These are phyloP conservation scores for Aureobasidium musti DNA, from an alignment of 2,329 filamentous ascomycete genomes.

Conservation along the genomic window DNA sequence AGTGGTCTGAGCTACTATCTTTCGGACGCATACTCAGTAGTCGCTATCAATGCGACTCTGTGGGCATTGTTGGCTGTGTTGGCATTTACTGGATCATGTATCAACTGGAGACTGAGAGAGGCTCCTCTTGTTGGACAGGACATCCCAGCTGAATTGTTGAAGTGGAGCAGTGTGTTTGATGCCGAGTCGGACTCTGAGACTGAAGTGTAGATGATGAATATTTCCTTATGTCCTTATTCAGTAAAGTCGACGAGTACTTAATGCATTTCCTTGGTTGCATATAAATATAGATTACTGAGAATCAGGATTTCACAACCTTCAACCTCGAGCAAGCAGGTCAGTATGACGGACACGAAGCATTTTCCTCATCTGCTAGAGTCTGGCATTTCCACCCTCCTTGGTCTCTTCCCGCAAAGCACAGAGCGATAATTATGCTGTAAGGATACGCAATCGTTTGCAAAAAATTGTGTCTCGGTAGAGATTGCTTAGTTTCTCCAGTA, in stretches of 20 bases:
- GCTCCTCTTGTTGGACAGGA: conserved; percentile 50
- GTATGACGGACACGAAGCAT: too few relatives aligned
- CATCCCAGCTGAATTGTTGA: conserved; percentile 46
- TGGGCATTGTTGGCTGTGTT: conserved; percentile 49
- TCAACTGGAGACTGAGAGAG: conserved; percentile 51
- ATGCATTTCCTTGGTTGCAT: background rate
- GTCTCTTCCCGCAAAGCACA: background rate
- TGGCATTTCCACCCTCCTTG: too few relatives aligned
- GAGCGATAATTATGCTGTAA: background rate
- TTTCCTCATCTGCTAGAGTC: too few relatives aligned
- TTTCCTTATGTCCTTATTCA: background rate
- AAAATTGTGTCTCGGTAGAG: too few relatives aligned
- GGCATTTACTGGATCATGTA: conserved; percentile 46
- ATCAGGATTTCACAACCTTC: too few relatives aligned
- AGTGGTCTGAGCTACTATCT: conserved; percentile 51
- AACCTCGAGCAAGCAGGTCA: too few relatives aligned
- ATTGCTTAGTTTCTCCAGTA: background rate
- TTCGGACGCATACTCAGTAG: conserved; percentile 48
- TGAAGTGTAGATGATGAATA: background rate
- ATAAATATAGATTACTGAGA: background rate
- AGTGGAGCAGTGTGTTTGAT: conserved; percentile 54
- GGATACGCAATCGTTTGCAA: background rate
- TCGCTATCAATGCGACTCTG: conserved; percentile 48
- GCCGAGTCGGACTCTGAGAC: conserved; percentile 40
- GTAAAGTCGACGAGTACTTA: too few relatives aligned